These are phyloP conservation scores for Styphnolobium japonicum DNA, from an alignment of 306 rosid genomes.

Conservation along the genomic window DNA sequence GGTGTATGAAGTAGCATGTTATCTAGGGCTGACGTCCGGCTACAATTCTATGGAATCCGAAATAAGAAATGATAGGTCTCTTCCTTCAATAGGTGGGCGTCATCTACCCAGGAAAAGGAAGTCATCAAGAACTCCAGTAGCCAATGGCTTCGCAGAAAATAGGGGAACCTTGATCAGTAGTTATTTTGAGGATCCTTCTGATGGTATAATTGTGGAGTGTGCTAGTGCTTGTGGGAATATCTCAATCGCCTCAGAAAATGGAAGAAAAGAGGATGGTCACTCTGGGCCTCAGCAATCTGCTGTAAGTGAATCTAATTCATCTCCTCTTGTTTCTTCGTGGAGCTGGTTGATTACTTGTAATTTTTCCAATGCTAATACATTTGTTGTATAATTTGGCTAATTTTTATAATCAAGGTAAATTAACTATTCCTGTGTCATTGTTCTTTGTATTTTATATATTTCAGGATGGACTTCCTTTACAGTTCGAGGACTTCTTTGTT, in stretches of 20 bases:
- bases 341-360: neutral
- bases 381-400: neutral
- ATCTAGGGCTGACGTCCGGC: slow-evolving; percentile 76
- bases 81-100: slow-evolving; percentile 46
- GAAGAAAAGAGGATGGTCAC: slow-evolving; percentile 39
- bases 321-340: slow-evolving; percentile 21
- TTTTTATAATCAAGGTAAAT: slow-evolving; percentile 16
- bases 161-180: slow-evolving; percentile 42
- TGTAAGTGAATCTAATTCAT: slow-evolving; percentile 49
- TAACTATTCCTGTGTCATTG: slow-evolving; percentile 32
- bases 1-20: slow-evolving; percentile 88
- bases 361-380: neutral
- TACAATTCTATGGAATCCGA: slow-evolving; percentile 57
- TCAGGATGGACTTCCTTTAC: slow-evolving; percentile 89
- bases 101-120: slow-evolving; percentile 67
- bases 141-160: slow-evolving; percentile 72
- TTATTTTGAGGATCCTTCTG: slow-evolving; percentile 47
- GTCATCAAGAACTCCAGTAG: slow-evolving; percentile 36
- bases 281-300: slow-evolving; percentile 35
- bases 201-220: slow-evolving; percentile 43
- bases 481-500: slow-evolving; percentile 83
- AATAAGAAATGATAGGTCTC: slow-evolving; percentile 54
- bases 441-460: slow-evolving; percentile 39
- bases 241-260: slow-evolving; percentile 43
- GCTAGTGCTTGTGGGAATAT: slow-evolving; percentile 39